phyloP scores from a whole-genome alignment of 345 rosid genomes.

The Sapria himalayana region DNA sequence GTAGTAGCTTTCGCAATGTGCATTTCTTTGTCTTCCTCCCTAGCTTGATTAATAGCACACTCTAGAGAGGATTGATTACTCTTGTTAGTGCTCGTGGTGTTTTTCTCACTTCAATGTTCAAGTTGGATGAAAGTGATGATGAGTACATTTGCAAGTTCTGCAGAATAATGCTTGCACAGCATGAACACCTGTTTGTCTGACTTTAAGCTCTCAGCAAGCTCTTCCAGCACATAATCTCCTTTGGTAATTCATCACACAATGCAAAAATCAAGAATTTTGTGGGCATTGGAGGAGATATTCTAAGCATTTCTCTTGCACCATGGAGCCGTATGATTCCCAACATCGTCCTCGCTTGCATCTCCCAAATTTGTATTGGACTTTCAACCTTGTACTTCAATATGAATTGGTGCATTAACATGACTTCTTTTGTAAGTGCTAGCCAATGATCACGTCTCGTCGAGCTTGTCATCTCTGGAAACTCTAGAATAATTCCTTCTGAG shows the following conservation, averaged over 20 bases:
- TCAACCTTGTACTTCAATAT: conserved; percentile 25
- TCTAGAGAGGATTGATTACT: conserved; percentile 22
- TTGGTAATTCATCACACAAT: conserved; percentile 58
- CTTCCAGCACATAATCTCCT: conserved; percentile 69
- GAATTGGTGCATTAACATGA: conserved; percentile 58
- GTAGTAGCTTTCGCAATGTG: conserved; percentile 49
- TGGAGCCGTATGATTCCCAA: conserved; percentile 68
- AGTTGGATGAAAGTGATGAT: conserved; percentile 9
- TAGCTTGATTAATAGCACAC: conserved; percentile 30
- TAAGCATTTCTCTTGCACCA: conserved; percentile 75
- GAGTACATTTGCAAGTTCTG: conserved; percentile 36
- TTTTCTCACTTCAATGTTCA: conserved; percentile 16
- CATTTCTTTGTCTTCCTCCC: conserved; percentile 36
- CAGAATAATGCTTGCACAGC: conserved; percentile 56
- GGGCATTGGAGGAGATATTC: conserved; percentile 61
- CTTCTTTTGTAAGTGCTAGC: conserved; percentile 54
- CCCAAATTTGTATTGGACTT: conserved; percentile 43
- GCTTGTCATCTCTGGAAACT: conserved; percentile 88
- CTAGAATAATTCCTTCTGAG: conserved; percentile 58
- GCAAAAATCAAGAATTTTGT: conserved; percentile 63
- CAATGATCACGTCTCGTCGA: conserved; percentile 87
- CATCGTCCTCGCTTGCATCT: conserved; percentile 62
- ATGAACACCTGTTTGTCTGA: conserved; percentile 19
- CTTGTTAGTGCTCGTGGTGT: conserved; percentile 8
- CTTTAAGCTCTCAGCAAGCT: conserved; percentile 51